Base-by-base conservation (phyloP, 116 monocot genomes). In the Trichopus zeylanicus region DNA sequence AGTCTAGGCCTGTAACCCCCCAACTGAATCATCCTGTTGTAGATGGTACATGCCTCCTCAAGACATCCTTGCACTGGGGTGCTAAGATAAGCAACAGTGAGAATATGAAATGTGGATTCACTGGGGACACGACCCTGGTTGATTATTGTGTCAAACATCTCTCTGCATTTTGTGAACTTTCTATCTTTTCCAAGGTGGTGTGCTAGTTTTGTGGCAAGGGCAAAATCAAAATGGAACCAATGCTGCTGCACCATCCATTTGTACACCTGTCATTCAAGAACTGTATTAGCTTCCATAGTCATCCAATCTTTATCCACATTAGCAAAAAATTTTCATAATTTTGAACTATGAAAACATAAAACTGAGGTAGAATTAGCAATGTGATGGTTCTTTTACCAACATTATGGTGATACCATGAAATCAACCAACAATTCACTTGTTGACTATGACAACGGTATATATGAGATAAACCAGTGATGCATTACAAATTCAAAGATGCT, bases 81-180 rank as follows among this genome's bases (percentile, higher is more conserved):
- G 37, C 91, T 82, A 4, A 97, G 76, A 55, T 97, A 97, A 25
- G 91, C 87, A 25, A 84, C 77, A 19, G 70, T 68, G 21, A 97
- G 72, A 35, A 77, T 84, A 53, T 97, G 97, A 59, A 91, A 97
- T 4, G 91, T 91, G 35, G 91, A 84, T 46, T 97, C 97, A 18
- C 62, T 81, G 19, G 97, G 91, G 8, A 97, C 81, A 26, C 69
- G 75, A 8, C 87, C 97, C 18, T 75, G 87, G 9, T 62, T 79
- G 61, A 84, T 68, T 48, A 97, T 89, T 8, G 71, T 66, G 46
- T 90, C 87, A 37, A 91, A 90, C 53, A 95, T 48, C 29, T 87
- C 87, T 7, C 97, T 30, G 63, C 84, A 90, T 66, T 87, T 91
- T n/a, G 67, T 48, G 26, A 74, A 64, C 34, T 87, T 90, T 3